Evolutionary conservation across 495 filamentous ascomycete genomes (phyloP).

Genomic region (Aspergillus kassunensis): DNA sequence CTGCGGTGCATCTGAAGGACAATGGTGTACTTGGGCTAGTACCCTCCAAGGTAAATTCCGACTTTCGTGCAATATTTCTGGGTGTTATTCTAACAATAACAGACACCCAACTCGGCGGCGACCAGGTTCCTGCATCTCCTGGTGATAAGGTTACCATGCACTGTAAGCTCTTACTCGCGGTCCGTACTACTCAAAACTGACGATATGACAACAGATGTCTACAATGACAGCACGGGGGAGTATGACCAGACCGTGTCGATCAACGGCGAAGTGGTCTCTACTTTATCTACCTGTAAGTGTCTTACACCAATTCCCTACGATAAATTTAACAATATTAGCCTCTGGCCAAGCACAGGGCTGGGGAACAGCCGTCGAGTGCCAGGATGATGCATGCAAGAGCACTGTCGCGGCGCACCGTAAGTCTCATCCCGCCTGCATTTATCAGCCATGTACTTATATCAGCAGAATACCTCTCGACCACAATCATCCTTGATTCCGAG

Average conservation of each 20-base stretch:
- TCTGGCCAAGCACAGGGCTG: conserved; percentile 33
- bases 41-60: conserved; percentile 29
- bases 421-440: neutral
- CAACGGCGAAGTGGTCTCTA: conserved; percentile 32
- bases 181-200: neutral
- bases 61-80: neutral
- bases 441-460: neutral
- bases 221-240: conserved; percentile 30
- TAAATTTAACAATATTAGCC: neutral
- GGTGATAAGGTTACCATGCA: conserved; percentile 25
- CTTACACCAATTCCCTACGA: neutral
- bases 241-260: conserved; percentile 37
- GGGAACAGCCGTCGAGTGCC: conserved; percentile 40
- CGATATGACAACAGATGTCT: conserved; percentile 22
- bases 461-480: conserved; percentile 30
- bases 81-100: neutral
- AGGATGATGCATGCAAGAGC: conserved; percentile 11
- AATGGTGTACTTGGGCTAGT: conserved; percentile 37
- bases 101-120: conserved; percentile 15
- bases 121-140: conserved; percentile 19
- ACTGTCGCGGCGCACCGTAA: conserved; percentile 21
- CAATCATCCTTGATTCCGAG: conserved; percentile 25
- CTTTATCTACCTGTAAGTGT: conserved; percentile 25
- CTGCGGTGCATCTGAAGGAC: conserved; percentile 27
- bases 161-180: conserved; percentile 6